These are phyloP conservation scores for Fusarium sambucinum DNA, from an alignment of 2,329 filamentous ascomycete species.

Conservation along the genomic window DNA sequence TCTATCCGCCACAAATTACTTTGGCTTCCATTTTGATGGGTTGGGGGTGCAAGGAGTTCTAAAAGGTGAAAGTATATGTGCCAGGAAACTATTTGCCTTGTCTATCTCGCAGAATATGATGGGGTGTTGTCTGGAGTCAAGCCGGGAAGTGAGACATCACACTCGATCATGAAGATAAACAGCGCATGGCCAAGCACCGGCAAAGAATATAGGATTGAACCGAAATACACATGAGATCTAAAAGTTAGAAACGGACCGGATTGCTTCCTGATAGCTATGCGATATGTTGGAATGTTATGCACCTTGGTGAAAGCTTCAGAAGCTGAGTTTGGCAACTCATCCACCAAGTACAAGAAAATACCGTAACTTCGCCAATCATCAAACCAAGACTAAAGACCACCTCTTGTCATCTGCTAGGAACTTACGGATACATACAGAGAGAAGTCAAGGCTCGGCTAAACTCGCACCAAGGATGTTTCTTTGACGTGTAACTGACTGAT, in stretches of 20 bases:
- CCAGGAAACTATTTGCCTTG: neutral
- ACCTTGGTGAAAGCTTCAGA: neutral
- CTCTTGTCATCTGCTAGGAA: neutral
- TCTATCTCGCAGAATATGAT: neutral
- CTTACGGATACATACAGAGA: too few species aligned
- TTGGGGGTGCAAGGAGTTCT: neutral
- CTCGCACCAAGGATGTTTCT: neutral
- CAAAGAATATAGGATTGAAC: neutral
- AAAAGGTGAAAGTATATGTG: neutral
- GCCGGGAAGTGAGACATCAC: slow-evolving; percentile 1
- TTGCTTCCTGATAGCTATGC: neutral
- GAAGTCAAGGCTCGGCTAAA: slow-evolving; percentile 1
- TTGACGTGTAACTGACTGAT: slow-evolving; percentile 20
- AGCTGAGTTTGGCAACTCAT: neutral
- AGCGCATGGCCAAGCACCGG: neutral
- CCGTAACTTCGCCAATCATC: neutral
- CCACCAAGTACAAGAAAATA: neutral
- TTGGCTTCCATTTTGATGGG: neutral
- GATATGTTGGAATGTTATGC: slow-evolving; percentile 1
- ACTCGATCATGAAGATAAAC: slow-evolving; percentile 3
- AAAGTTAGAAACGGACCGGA: neutral
- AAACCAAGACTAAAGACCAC: neutral
- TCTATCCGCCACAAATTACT: neutral
- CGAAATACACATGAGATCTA: neutral
- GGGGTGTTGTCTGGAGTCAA: slow-evolving; percentile 1